Percentiles rank a stretch among this genome's conserved stretches.
These are phyloP conservation scores for Sonneratia alba DNA, from an alignment of 345 rosid genomes.

Conservation along the genomic window DNA sequence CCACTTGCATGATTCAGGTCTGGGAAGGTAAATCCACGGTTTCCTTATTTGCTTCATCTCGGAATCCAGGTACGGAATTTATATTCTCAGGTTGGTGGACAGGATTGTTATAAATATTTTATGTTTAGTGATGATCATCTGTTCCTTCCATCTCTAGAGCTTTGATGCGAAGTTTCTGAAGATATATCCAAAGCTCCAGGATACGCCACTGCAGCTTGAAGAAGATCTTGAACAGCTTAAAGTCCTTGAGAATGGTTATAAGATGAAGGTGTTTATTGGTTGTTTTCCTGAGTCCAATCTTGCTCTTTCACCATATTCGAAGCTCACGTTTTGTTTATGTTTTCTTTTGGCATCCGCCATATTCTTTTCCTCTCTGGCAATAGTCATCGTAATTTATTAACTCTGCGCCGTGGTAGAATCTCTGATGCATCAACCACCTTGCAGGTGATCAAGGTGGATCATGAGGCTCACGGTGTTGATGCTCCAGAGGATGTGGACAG, in stretches of 20 bases:
- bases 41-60: slow-evolving; percentile 92
- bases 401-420: no score
- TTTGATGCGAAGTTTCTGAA: slow-evolving; percentile 80
- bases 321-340: no score
- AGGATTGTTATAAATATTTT: no score
- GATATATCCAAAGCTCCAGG: slow-evolving; percentile 68
- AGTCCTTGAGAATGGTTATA: slow-evolving; percentile 93
- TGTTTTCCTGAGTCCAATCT: background rate
- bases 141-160: slow-evolving; percentile 35
- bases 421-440: background rate
- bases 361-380: no score
- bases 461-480: slow-evolving; percentile 91
- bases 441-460: slow-evolving; percentile 89
- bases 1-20: slow-evolving; percentile 29
- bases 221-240: slow-evolving; percentile 98
- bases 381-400: no score
- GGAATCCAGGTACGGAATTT: slow-evolving; percentile 69
- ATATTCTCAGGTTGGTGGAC: background rate
- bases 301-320: background rate
- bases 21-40: slow-evolving; percentile 64
- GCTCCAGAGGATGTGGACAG: slow-evolving; percentile 70
- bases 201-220: slow-evolving; percentile 84
- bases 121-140: background rate
- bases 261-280: slow-evolving; percentile 61
- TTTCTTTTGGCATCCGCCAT: no score